phyloP scores from a whole-genome alignment of 495 filamentous ascomycete species.

The Penicillium arizonense region DNA sequence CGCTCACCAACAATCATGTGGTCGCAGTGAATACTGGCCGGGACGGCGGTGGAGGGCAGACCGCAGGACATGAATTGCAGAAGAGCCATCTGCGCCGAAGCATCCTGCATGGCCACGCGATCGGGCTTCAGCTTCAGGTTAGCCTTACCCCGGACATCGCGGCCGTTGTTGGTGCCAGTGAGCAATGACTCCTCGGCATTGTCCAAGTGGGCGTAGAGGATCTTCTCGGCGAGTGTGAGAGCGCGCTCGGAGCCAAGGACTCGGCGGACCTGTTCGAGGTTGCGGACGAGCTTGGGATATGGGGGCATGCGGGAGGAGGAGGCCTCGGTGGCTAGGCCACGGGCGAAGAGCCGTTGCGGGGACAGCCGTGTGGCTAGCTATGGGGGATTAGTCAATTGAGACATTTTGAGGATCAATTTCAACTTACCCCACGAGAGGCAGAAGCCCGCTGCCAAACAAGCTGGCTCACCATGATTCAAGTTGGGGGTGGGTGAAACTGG shows the following conservation, averaged over 20 bases:
- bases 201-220: constrained; percentile 92
- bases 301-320: constrained; percentile 32
- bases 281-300: constrained; percentile 31
- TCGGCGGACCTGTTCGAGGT: constrained; percentile 30
- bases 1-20: constrained; percentile 94
- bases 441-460: constrained; percentile 33
- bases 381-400: constrained; percentile 4
- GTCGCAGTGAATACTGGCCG: constrained; percentile 97
- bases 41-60: constrained; percentile 86
- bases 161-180: constrained; percentile 59
- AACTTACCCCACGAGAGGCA: constrained; percentile 32
- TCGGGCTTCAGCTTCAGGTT: constrained; percentile 98
- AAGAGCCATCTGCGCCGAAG: constrained; percentile 96
- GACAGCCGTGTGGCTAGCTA: constrained; percentile 29
- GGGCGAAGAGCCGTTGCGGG: constrained; percentile 24
- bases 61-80: constrained; percentile 98
- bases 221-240: constrained; percentile 94
- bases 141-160: constrained; percentile 75
- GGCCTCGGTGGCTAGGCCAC: constrained; percentile 31
- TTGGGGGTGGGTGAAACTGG: constrained; percentile 18
- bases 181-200: constrained; percentile 62
- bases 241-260: constrained; percentile 43
- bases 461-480: constrained; percentile 35
- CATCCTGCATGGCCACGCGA: constrained; percentile 98
- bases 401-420: not conserved